These are phyloP conservation scores for Edaphochlamys debaryana DNA, from an alignment of 139 green algal species.

Conservation along the genomic window DNA sequence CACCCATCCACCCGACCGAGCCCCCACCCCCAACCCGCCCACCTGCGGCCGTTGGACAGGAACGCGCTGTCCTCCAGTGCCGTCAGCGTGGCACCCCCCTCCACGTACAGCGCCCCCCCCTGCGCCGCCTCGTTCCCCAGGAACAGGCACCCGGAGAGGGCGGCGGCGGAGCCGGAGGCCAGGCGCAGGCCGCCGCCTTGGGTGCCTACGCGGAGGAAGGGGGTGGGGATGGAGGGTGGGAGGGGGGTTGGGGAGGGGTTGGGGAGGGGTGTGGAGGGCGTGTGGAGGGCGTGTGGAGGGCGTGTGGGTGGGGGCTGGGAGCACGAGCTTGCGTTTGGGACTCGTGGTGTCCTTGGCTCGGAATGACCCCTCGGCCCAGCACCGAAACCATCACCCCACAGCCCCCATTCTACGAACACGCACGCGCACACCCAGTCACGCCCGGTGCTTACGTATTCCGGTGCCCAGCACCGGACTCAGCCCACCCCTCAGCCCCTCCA, in stretches of 20 bases:
- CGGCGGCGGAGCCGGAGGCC: not conserved
- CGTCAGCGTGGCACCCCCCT: not conserved
- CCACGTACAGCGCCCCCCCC: constrained; percentile 14
- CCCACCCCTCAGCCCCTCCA: too few relatives aligned
- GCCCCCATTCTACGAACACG: too few relatives aligned
- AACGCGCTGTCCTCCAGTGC: not conserved
- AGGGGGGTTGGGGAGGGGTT: not conserved
- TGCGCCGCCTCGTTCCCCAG: not conserved
- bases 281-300: too few relatives aligned
- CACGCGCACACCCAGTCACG: too few relatives aligned
- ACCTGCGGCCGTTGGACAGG: constrained; percentile 17
- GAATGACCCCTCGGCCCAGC: too few relatives aligned
- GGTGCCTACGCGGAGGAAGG: not conserved
- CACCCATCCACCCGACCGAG: too few relatives aligned
- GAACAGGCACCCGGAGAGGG: not conserved
- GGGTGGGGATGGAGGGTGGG: not conserved
- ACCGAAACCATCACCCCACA: too few relatives aligned
- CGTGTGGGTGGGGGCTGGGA: too few relatives aligned
- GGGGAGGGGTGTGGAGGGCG: not conserved
- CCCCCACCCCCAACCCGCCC: not conserved
- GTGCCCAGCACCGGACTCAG: not conserved
- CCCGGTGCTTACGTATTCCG: too few relatives aligned
- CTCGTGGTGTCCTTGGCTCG: too few relatives aligned
- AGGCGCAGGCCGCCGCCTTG: constrained; percentile 16
- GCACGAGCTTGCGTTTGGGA: too few relatives aligned